Evolutionary conservation across 179 eudicot genomes (phyloP), one percentile per base, ranked within the genome.

Genomic region (Beta macrorhiza): DNA sequence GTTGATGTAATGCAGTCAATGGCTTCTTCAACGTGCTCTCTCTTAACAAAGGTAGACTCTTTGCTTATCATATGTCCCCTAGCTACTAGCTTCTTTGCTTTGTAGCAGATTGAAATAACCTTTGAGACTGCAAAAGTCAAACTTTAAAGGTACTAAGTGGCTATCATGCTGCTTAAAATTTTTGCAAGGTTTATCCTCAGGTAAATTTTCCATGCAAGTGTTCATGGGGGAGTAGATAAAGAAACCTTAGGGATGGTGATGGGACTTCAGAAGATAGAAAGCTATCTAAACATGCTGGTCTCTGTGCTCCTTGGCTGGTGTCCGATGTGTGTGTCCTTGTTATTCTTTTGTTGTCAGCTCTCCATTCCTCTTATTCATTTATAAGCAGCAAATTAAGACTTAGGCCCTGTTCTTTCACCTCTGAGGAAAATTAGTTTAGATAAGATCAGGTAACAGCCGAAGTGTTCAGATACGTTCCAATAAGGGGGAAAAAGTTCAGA

Each of bases 1-100:
- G 84, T 91, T 83, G 97, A 94, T 85, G 93, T 94, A 78, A 93
- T 97, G 95, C 97, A 97, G 72, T 87, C 91, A n/a, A 91, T 93
- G 93, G 88, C 87, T 77, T 86, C 95, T 53, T 92, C 98, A n/a
- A 84, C 89, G 20, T 85, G 87, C 85, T 90, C 89, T 76, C 86
- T 89, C 72, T 86, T 85, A 73, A 83, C 86, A 1, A 91, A 87
- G 98, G 99, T 97, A 88, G 47, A 74, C 58, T 64, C 81, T 77
- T 42, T 45, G 59, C 62, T 63, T 37, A 44, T 64, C 56, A 61
- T 81, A 42, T 57, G 69, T 32, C 25, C 44, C 20, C 51, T 49
- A 22, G 69, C 72, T 29, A 13, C 76, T 59, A 16, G 67, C 0
- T 15, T 17, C 15, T 49, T 78, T 56, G 22, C 70, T 29, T 63